Evolutionary conservation across 2,329 filamentous ascomycete species (phyloP).

Genomic region (Colletotrichum liriopes): DNA sequence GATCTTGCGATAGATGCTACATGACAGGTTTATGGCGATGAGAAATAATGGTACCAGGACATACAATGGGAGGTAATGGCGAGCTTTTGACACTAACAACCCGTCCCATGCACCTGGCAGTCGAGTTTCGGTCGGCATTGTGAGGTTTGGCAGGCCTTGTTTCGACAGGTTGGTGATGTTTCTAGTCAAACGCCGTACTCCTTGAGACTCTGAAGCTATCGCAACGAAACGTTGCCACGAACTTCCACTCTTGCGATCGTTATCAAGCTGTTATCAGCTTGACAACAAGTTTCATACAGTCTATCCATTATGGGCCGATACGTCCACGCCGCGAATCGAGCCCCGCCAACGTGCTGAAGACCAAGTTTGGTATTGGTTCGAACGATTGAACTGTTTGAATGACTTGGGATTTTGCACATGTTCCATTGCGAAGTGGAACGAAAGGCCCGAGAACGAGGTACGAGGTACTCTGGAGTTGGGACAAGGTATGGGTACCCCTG

Average conservation of each 20-base stretch:
- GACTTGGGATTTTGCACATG: not conserved
- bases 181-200: not conserved
- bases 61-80: not conserved
- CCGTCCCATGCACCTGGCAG: accelerated
- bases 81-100: not conserved
- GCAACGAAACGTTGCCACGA: not conserved
- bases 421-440: not conserved
- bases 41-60: conserved; percentile 20
- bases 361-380: conserved; percentile 25
- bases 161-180: not conserved
- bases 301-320: conserved; percentile 2
- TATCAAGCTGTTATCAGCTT: not conserved
- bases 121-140: not conserved
- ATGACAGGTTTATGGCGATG: not conserved
- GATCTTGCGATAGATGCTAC: not conserved
- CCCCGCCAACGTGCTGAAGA: conserved; percentile 16
- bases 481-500: conserved; percentile 4
- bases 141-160: not conserved
- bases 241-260: not conserved
- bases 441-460: not conserved
- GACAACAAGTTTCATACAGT: not conserved
- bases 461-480: not conserved
- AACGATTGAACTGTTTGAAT: not conserved
- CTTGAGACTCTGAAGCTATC: not conserved
- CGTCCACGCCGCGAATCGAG: not conserved